phyloP scores from a whole-genome alignment of 2,329 filamentous ascomycete species.

The Cladosporium cucumerinum region DNA sequence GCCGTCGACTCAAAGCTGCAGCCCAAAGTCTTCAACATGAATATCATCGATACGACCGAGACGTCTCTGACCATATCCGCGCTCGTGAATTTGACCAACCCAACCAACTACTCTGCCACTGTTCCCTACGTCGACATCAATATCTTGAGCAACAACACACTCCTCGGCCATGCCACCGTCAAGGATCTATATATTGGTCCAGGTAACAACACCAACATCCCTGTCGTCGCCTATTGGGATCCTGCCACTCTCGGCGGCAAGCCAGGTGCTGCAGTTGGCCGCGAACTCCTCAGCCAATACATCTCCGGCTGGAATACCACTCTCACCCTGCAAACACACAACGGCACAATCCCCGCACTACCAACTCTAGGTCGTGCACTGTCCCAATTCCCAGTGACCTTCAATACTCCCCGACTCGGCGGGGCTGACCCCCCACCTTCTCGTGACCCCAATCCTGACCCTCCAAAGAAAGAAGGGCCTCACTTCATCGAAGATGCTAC shows the following conservation, averaged over 20 bases:
- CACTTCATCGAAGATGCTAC: constrained; percentile 83
- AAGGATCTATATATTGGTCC: constrained; percentile 60
- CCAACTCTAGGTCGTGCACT: constrained; percentile 71
- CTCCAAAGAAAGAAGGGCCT: constrained; percentile 43
- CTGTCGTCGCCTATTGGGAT: constrained; percentile 70
- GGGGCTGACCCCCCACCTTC: constrained; percentile 49
- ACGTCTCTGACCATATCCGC: constrained; percentile 70
- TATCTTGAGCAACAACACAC: constrained; percentile 67
- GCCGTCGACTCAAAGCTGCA: constrained; percentile 33
- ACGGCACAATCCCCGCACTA: constrained; percentile 67
- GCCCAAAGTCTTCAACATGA: constrained; percentile 68
- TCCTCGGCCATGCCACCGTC: constrained; percentile 72
- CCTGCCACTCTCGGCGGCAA: constrained; percentile 61
- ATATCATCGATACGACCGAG: constrained; percentile 68
- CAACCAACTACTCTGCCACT: constrained; percentile 76
- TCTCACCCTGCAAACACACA: constrained; percentile 69
- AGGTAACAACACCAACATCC: constrained; percentile 69
- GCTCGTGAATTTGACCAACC: constrained; percentile 80
- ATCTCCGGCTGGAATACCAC: constrained; percentile 84
- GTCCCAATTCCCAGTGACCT: constrained; percentile 65
- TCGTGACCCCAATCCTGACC: constrained; percentile 35
- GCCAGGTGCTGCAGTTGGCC: constrained; percentile 60
- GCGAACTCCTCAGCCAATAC: constrained; percentile 77
- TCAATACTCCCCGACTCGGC: constrained; percentile 67
- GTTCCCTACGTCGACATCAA: constrained; percentile 80